Conservation (phyloP, 805 yeast genomes). For the Candida vaughaniae region DNA sequence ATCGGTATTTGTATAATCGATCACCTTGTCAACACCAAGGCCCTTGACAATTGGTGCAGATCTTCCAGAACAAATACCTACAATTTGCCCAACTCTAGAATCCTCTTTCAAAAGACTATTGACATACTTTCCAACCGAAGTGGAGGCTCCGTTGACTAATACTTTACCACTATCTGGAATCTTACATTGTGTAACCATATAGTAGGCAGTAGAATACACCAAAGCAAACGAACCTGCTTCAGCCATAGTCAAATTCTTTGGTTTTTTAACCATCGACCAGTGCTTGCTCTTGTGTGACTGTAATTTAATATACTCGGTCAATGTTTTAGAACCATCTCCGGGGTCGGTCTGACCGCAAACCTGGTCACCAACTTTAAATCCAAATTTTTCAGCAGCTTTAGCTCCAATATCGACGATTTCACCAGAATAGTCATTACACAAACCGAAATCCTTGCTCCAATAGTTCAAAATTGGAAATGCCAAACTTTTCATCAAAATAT, state of each 20-base stretch:
- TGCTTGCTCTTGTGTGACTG: slow-evolving; percentile 22
- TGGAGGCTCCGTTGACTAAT: slow-evolving; percentile 71
- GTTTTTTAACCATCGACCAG: slow-evolving; percentile 31
- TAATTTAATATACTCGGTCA: slow-evolving; percentile 46
- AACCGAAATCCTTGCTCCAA: slow-evolving; percentile 17
- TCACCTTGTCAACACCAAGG: slow-evolving; percentile 57
- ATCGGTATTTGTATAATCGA: slow-evolving; percentile 55
- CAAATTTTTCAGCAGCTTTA: slow-evolving; percentile 16
- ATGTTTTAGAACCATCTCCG: slow-evolving; percentile 33
- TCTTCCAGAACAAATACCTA: slow-evolving; percentile 53
- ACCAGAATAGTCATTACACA: slow-evolving; percentile 36
- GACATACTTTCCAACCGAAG: slow-evolving; percentile 61
- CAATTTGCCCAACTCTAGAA: slow-evolving; percentile 47
- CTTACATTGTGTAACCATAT: slow-evolving; percentile 30
- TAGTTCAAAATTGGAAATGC: slow-evolving; percentile 10
- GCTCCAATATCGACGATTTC: slow-evolving; percentile 30
- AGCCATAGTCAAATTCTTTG: slow-evolving; percentile 40
- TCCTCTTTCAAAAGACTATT: slow-evolving; percentile 53
- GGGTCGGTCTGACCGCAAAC: slow-evolving; percentile 26
- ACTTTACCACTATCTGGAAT: slow-evolving; percentile 46
- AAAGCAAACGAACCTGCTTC: slow-evolving; percentile 69
- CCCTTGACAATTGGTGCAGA: slow-evolving; percentile 44
- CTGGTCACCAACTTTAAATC: slow-evolving; percentile 26
- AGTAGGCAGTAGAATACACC: slow-evolving; percentile 62
- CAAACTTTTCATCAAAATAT: slow-evolving; percentile 21